phyloP scores from a whole-genome alignment of 140 eudicot genomes.

The Flaveria floridana region DNA sequence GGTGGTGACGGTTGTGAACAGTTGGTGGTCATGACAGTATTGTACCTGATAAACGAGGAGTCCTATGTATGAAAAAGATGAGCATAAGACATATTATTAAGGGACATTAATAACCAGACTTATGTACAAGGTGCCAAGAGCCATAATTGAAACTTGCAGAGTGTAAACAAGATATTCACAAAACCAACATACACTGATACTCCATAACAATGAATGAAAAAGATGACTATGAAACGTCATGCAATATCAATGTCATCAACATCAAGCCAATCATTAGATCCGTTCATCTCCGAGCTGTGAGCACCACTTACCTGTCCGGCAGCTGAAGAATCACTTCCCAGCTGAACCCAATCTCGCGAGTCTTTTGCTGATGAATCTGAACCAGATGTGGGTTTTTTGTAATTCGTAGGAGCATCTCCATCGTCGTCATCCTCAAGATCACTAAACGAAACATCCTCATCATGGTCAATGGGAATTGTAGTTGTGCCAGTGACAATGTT shows the following conservation, averaged over 20 bases:
- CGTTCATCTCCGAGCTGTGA: slow-evolving; percentile 43
- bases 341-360: slow-evolving; percentile 68
- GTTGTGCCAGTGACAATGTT: slow-evolving; percentile 36
- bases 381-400: slow-evolving; percentile 39
- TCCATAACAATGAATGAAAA: slow-evolving; percentile 33
- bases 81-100: slow-evolving; percentile 31
- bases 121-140: slow-evolving; percentile 31
- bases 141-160: slow-evolving; percentile 20
- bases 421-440: slow-evolving; percentile 76
- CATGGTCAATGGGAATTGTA: slow-evolving; percentile 53
- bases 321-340: slow-evolving; percentile 39
- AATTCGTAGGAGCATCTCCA: slow-evolving; percentile 53
- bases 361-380: slow-evolving; percentile 60
- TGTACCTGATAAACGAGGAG: too few relatives aligned
- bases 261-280: slow-evolving; percentile 81
- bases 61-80: neutral
- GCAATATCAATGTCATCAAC: slow-evolving; percentile 73
- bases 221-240: slow-evolving; percentile 14
- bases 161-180: slow-evolving; percentile 37
- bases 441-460: slow-evolving; percentile 95
- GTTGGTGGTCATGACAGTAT: too few relatives aligned
- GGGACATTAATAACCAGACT: slow-evolving; percentile 27
- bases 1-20: neutral
- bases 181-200: slow-evolving; percentile 24
- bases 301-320: slow-evolving; percentile 43